Base-by-base conservation (phyloP, 495 filamentous ascomycete species). In the Neurospora pannonica region DNA sequence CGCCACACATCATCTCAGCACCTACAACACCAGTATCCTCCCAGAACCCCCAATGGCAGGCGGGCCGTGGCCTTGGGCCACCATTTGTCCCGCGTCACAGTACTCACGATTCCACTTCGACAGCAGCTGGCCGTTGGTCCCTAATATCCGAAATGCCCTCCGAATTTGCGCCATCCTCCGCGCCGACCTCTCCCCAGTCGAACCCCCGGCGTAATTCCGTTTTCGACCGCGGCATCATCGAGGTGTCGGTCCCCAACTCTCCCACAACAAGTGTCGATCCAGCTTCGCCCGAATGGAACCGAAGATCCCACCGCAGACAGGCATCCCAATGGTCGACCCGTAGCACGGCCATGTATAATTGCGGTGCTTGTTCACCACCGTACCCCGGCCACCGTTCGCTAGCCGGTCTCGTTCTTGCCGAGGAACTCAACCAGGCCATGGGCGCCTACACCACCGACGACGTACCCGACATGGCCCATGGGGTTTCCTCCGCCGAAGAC, bases 141-240 rank as follows among this genome's bases (percentile, higher is more conserved):
- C 78, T 88, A 13, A 87, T 92, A 69, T 91, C 92, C 9, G 85
- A 85, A 34, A 83, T 83, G 11, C 85, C 85, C 7, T 89, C 91
- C n/a, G 90, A 92, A 24, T 86, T 88, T 75, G 83, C 87, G 4
- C 77, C 87, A 0, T 94, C 93, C 11, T 95, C 95, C 0, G 83
- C 90, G n/a, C 90, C 94, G 5, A 94, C 89, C 78, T 97, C 95
- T 3, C 95, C 95, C 5, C 87, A 87, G 34, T 95, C 94, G 3
- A 89, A 86, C 19, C 91, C 90, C 78, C 88, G 54, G 5, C 54
- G 90, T 17, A 89, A 89, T 28, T 92, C 93, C 0, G 83, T 97
- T 62, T 97, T 97, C 77, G 95, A 98, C 77, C 86, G 89, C 8
- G 80, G 85, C 28, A 86, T 90, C 72, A 84, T 84, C 70, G 83